Conservation (phyloP, 176 grass and related monocot genomes). For the Stipa capillata region DNA sequence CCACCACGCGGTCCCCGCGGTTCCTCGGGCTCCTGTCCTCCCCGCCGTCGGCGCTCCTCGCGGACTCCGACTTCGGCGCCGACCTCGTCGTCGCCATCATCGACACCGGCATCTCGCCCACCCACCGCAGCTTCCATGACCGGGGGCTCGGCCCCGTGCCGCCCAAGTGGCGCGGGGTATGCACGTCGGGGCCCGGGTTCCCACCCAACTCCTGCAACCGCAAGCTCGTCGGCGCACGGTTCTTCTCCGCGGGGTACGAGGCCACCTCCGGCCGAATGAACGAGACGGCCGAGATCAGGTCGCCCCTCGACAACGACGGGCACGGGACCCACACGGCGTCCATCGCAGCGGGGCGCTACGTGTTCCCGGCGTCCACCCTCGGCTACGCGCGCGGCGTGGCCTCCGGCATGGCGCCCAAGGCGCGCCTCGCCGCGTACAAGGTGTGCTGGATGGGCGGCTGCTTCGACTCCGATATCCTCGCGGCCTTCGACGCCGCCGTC, state of each 20-base stretch:
- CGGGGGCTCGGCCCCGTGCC: constrained; percentile 51
- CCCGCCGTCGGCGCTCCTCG: constrained; percentile 68
- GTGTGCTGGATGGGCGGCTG: constrained; percentile 79
- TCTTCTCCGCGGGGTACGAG: constrained; percentile 78
- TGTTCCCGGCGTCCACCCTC: constrained; percentile 89
- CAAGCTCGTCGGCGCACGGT: constrained; percentile 77
- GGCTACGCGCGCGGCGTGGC: constrained; percentile 86
- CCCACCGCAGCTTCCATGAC: constrained; percentile 70
- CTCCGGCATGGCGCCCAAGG: constrained; percentile 95
- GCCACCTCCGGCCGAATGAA: constrained; percentile 84
- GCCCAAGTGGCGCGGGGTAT: constrained; percentile 53
- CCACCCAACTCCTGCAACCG: constrained; percentile 60
- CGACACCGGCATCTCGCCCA: constrained; percentile 78
- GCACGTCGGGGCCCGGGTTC: constrained; percentile 55
- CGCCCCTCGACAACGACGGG: constrained; percentile 73
- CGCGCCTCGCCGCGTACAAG: constrained; percentile 81
- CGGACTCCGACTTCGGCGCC: constrained; percentile 77
- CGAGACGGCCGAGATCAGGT: constrained; percentile 68
- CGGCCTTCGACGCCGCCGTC: constrained; percentile 82
- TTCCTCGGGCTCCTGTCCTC: constrained; percentile 73
- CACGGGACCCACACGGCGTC: constrained; percentile 90
- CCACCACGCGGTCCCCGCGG: constrained; percentile 66
- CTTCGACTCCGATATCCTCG: constrained; percentile 98
- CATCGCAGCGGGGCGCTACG: constrained; percentile 84
- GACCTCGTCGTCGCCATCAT: constrained; percentile 77